Percentiles rank a stretch among this genome's conserved stretches.
Evolutionary conservation across 179 eudicot genomes (phyloP).

Genomic region (Monotropa hypopitys): DNA sequence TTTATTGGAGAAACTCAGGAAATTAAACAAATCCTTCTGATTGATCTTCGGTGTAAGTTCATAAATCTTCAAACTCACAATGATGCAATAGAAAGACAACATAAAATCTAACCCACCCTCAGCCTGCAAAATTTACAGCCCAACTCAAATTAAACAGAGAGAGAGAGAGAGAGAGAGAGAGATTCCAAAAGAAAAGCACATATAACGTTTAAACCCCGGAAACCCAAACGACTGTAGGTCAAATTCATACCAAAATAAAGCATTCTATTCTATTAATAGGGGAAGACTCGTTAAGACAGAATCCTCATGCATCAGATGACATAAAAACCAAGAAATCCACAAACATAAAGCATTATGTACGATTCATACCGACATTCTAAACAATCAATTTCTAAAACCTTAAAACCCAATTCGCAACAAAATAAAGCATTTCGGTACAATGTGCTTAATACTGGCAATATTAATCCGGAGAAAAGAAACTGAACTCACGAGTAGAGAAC

Average conservation of each 20-base stretch:
- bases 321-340: not conserved
- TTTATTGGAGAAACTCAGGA: not conserved
- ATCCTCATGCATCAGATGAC: not conserved
- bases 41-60: not conserved
- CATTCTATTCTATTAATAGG: not conserved
- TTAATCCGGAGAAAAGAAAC: not conserved
- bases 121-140: not conserved
- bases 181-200: not conserved
- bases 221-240: not conserved
- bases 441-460: not conserved
- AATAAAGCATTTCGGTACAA: not conserved
- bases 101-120: not conserved
- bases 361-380: not conserved
- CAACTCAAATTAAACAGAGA: slow-evolving; percentile 1
- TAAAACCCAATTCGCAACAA: not conserved
- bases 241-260: not conserved
- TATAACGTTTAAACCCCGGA: not conserved
- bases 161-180: not conserved
- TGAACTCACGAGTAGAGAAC: slow-evolving; percentile 68
- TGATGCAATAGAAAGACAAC: not conserved
- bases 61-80: not conserved
- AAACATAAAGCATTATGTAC: not conserved
- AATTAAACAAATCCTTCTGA: not conserved
- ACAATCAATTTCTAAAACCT: not conserved
- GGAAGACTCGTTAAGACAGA: not conserved